phyloP scores from a whole-genome alignment of 495 filamentous ascomycete genomes.

The Parathielavia appendiculata region DNA sequence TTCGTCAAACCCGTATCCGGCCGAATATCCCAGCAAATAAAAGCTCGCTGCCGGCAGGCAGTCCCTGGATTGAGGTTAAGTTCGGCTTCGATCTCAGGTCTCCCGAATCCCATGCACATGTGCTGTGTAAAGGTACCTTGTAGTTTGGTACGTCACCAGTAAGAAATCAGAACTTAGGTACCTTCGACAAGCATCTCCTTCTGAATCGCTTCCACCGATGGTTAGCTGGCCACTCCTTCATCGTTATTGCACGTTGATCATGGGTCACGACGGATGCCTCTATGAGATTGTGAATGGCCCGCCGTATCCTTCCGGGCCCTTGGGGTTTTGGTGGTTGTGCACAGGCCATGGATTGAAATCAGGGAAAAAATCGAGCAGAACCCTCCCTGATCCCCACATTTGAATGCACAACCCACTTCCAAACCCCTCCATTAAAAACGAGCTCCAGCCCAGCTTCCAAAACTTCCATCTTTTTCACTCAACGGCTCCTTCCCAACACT shows the following conservation, averaged over 20 bases:
- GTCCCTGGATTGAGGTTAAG: background rate
- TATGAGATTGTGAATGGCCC: slow-evolving; percentile 13
- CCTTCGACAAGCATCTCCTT: background rate
- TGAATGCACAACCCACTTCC: slow-evolving; percentile 19
- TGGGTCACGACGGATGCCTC: background rate
- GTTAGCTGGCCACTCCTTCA: background rate
- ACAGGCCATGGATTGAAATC: slow-evolving; percentile 12
- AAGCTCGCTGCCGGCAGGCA: background rate
- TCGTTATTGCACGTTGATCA: background rate
- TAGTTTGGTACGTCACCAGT: background rate
- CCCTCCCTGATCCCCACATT: slow-evolving; percentile 25
- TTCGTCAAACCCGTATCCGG: background rate
- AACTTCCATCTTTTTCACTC: slow-evolving; percentile 14
- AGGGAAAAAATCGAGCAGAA: slow-evolving; percentile 25
- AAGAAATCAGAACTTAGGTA: background rate
- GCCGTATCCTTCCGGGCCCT: slow-evolving; percentile 4
- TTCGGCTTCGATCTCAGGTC: background rate
- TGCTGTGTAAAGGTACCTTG: background rate
- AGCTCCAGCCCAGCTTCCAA: slow-evolving; percentile 20
- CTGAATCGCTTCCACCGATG: background rate
- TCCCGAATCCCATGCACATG: background rate
- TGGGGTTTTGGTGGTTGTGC: slow-evolving; percentile 28
- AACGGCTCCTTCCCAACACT: slow-evolving; percentile 2
- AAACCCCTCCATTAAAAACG: slow-evolving; percentile 28
- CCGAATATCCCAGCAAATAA: background rate